Evolutionary conservation across 176 grass and related monocot genomes (phyloP), one percentile per base, ranked within the genome.

Genomic region (Rhipidocladum racemiflorum): DNA sequence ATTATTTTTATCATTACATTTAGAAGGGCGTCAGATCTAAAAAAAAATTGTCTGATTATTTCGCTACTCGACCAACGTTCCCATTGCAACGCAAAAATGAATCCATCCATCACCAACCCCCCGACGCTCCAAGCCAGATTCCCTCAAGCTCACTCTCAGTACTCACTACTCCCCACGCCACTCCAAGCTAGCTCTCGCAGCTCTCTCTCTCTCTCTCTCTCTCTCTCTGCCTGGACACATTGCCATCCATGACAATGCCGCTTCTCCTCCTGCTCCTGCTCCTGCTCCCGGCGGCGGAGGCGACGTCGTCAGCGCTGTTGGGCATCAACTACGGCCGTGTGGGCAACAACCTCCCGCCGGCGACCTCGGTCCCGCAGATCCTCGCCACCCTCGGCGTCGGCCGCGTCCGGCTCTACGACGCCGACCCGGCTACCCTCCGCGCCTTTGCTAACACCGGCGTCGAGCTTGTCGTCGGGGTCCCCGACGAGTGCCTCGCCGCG

Each of bases 311-410:
- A 1, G 72, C 86, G 42, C 79, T 95, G 18, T 68, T 97, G 6
- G 93, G 93, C 12, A 91, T 97, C 70, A 93, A 82, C 90, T 97
- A 97, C 80, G 93, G 90, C 21, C 88, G 90, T 15, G 80, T 97
- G 1, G 93, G 71, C 35, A 87, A 89, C 83, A 93, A 97, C 86
- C 88, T 97, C 7, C 90, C 86, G 15, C 59, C 88, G 7, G 75
- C 88, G 1, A 4, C 72, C 17, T 68, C 90, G 0, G 83, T 90
- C 4, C 76, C 83, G 17, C 61, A 48, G 38, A 65, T 93, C 9
- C 65, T 97, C 7, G 53, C 80, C 8, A 70, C 83, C 17, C 49
- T 51, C 17, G 49, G 86, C 17, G 38, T 94, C 38, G 86, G 91
- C 12, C 79, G 86, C 48, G 85, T 89, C 65, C 74, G 86, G 30